Evolutionary conservation across 371 early-diverging fungal genomes (phyloP).

Genomic region (Caulochytrium protostelioides): DNA sequence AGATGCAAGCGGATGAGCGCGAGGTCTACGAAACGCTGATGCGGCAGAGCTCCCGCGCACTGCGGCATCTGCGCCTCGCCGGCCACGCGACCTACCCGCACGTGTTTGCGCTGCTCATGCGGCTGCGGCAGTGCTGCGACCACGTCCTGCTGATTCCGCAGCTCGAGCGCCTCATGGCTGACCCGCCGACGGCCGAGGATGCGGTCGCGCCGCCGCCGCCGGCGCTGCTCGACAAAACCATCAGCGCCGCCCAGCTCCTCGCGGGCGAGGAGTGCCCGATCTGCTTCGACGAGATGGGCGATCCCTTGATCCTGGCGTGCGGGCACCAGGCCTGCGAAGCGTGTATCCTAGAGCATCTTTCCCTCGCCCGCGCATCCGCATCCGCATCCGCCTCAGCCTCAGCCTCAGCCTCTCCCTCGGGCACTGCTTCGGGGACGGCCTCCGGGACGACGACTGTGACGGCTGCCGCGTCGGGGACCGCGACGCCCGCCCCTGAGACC

Average conservation of each 20-base stretch:
- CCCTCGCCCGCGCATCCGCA: too few relatives aligned
- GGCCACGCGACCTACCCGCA: slow-evolving; percentile 22
- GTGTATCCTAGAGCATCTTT: slow-evolving; percentile 34
- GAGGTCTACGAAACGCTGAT: slow-evolving; percentile 8
- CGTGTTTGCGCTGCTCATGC: slow-evolving; percentile 24
- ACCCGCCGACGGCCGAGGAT: slow-evolving; percentile 2
- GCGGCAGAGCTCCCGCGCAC: too few relatives aligned
- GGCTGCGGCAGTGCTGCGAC: slow-evolving; percentile 41
- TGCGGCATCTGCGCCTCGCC: too few relatives aligned
- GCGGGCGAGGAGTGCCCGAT: slow-evolving; percentile 22
- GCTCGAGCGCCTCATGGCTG: slow-evolving; percentile 2
- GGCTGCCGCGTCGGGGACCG: too few relatives aligned
- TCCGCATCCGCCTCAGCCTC: too few relatives aligned
- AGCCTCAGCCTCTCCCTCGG: too few relatives aligned
- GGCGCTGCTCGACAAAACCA: too few relatives aligned
- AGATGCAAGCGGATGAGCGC: slow-evolving; percentile 16
- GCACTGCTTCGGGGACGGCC: too few relatives aligned
- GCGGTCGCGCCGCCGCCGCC: too few relatives aligned
- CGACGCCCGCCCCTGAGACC: too few relatives aligned
- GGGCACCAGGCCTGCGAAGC: slow-evolving; percentile 39
- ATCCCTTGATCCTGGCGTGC: slow-evolving; percentile 34
- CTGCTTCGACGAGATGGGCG: slow-evolving; percentile 29
- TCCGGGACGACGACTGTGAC: too few relatives aligned
- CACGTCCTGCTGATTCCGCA: slow-evolving; percentile 34
- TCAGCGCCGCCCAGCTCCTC: too few relatives aligned